Evolutionary conservation across 495 filamentous ascomycete genomes (phyloP), one percentile per base, ranked within the genome.

Genomic region (Usnea hakonensis): DNA sequence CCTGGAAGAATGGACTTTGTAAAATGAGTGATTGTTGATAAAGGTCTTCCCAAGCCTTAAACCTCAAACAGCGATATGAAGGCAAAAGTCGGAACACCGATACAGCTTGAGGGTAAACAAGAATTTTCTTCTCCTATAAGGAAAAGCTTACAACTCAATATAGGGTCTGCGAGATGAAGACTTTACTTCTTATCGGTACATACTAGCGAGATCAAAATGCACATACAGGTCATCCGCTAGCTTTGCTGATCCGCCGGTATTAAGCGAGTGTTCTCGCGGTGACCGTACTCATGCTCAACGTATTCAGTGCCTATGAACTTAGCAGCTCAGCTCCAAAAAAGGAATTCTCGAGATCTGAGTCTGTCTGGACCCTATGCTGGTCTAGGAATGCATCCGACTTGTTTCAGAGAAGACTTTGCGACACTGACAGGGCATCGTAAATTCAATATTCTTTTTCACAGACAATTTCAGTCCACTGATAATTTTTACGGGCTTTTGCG

Each of bases 171-270:
- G 23, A 44, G 1, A 44, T 3, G n/a, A 23, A 21, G 41, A 9
- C 1, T 44, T 21, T 23, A 7, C 41, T 44, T n/a, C n/a, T 3
- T 9, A 23, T 6, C n/a, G n/a, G 19, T 44, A 44, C 41, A 44
- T 44, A 44, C 41, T 21, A 23, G 41, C n/a, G n/a, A 44, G 41
- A 44, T 86, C 85, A 64, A 81, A 88, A 65, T 93, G 86, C 36
- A 97, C 92, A 67, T 95, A 96, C 91, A 97, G 96, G 73, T 97
- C 93, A 60, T 96, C 89, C 33, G 87, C 90, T 72, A 96, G 91
- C 40, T 77, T 75, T 55, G 77, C 71, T 10, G 83, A 79, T 66
- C 81, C 78, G 5, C 89, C 89, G 63, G 86, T 77, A 16, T 79
- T 74, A 35, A n/a, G 82, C 81, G 5, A 96, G 77, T 0, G 85